These are phyloP conservation scores for Xerocomus potaroensis DNA, from an alignment of 768 basidiomycete species.

Conservation along the genomic window DNA sequence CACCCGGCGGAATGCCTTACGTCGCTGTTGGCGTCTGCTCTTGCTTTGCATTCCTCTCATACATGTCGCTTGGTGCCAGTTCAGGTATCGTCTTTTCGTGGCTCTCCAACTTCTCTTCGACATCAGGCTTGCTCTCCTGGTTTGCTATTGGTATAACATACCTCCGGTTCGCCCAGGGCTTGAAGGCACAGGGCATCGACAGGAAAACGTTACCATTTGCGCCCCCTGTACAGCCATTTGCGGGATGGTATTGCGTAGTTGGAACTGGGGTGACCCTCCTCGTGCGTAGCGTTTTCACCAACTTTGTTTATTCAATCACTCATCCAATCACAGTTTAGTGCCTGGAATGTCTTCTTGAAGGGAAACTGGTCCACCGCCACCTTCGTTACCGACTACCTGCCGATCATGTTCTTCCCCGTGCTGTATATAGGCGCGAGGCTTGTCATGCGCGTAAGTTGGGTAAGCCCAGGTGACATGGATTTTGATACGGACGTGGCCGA, in stretches of 20 bases:
- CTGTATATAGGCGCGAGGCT: constrained; percentile 36
- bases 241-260: constrained; percentile 34
- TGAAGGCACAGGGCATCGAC: constrained; percentile 46
- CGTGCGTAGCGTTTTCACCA: constrained; percentile 25
- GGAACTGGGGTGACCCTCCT: constrained; percentile 28
- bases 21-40: constrained; percentile 32
- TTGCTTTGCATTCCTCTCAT: constrained; percentile 35
- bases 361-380: constrained; percentile 35
- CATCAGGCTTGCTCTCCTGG: constrained; percentile 42
- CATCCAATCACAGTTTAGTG: constrained; percentile 41
- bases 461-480: constrained; percentile 24
- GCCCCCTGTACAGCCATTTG: constrained; percentile 39
- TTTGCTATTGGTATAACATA: constrained; percentile 43
- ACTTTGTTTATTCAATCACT: too few relatives aligned
- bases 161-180: constrained; percentile 44
- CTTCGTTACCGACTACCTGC: constrained; percentile 43
- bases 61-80: constrained; percentile 35
- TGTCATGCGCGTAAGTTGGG: constrained; percentile 4
- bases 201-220: constrained; percentile 44
- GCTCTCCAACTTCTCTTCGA: constrained; percentile 34
- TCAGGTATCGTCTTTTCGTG: constrained; percentile 42
- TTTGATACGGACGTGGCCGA: constrained; percentile 23
- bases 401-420: constrained; percentile 42
- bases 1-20: constrained; percentile 41
- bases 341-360: constrained; percentile 38